Evolutionary conservation across 495 filamentous ascomycete genomes (phyloP).

Genomic region (Talaromyces borbonicus): DNA sequence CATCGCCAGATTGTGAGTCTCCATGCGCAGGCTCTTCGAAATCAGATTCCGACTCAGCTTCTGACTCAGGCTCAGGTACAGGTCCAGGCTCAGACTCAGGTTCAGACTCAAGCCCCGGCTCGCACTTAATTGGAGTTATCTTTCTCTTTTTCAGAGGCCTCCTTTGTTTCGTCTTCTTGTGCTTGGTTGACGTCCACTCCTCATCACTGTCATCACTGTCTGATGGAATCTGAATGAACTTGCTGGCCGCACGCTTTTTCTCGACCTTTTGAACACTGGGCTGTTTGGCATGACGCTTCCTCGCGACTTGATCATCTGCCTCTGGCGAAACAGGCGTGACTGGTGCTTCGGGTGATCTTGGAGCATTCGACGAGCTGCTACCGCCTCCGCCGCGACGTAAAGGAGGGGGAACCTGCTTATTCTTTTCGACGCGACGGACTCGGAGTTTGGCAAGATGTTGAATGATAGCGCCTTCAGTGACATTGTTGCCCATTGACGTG

Average conservation of each 20-base stretch:
- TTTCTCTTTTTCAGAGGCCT: slow-evolving; percentile 2
- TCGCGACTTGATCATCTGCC: background rate
- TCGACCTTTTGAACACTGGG: slow-evolving; percentile 3
- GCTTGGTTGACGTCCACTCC: slow-evolving; percentile 3
- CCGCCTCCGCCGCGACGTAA: slow-evolving; percentile 24
- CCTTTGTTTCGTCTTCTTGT: background rate
- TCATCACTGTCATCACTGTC: slow-evolving; percentile 4
- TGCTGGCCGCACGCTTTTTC: slow-evolving; percentile 1
- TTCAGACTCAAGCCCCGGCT: background rate
- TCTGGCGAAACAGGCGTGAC: background rate
- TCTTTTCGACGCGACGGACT: slow-evolving; percentile 16
- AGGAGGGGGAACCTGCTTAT: slow-evolving; percentile 29
- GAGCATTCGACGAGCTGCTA: slow-evolving; percentile 6
- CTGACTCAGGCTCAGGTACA: too few relatives aligned
- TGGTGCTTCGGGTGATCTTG: slow-evolving; percentile 6
- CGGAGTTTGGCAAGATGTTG: slow-evolving; percentile 42
- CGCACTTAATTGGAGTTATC: background rate
- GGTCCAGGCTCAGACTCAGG: too few relatives aligned
- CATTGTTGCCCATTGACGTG: slow-evolving; percentile 22
- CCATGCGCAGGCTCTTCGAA: too few relatives aligned
- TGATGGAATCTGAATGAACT: background rate
- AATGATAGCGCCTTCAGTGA: slow-evolving; percentile 34
- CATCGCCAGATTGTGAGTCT: background rate
- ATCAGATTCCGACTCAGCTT: background rate
- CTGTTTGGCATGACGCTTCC: background rate